Base-by-base conservation (phyloP, 1,284 basidiomycete species). In the Erythrobasidium hasegawianum region DNA sequence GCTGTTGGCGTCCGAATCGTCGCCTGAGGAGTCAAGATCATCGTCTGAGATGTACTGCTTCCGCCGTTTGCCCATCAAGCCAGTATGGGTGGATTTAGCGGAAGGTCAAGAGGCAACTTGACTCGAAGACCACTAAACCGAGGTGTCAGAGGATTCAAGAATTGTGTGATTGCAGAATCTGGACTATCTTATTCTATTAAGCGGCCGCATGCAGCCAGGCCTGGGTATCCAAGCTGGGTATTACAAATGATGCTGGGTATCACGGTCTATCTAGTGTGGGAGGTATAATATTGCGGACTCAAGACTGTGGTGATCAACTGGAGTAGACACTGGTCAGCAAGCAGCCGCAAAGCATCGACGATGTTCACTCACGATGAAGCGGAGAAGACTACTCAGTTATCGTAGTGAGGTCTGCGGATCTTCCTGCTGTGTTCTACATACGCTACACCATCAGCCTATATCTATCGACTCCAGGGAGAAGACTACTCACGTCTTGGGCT, bases 21-120 rank as follows among this genome's bases (percentile, higher is more conserved):
- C 82, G 5, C 41, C 56, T 27, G 53, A 47, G 38, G 81, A 83
- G 68, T 82, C 85, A 0, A 86, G 86, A 76, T 87, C 82, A 57
- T 81, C 85, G 69, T 88, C 88, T 53, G 90, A 88, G 22, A 93
- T 83, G 67, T 88, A 82, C 52, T 85, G 80, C 58, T 86, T 84
- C 77, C 93, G 94, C 71, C 89, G 83, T 56, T 90, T 84, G 53
- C 86, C 86, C 92, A 95, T 95, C 7, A 47, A n/a, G 43, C n/a
- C 43, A n/a, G 14, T 47, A n/a, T 47, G 43, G 43, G 22, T 47
- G 43, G 16, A 24, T 47, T n/a, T 47, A 18, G 43, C 22, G 4
- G 43, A n/a, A 47, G 43, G 11, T 8, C 43, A 47, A 47, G 22
- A 47, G 43, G 43, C 43, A 33, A 11, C 33, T 11, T 47, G 43